Evolutionary conservation across 208 protist species (phyloP).

Genomic region (Trypanosoma caninum): DNA sequence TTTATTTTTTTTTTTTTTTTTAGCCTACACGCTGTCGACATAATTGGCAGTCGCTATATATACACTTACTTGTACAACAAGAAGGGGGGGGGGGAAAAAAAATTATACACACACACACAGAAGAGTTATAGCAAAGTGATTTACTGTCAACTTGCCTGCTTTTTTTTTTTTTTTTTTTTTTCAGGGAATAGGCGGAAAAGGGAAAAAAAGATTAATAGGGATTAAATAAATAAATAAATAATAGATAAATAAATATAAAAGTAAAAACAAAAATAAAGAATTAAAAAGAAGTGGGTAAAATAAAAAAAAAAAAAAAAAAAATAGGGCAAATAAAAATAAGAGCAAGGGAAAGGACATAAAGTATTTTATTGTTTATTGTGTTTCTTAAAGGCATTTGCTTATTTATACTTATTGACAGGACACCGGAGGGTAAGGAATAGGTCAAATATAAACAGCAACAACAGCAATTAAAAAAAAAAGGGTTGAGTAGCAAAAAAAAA

Average conservation of each 20-base stretch:
- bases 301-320: slow-evolving; percentile 8
- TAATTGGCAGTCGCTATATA: too few relatives aligned
- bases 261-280: slow-evolving; percentile 5
- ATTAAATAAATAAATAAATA: too few relatives aligned
- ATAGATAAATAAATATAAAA: slow-evolving; percentile 8
- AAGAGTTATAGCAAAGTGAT: too few relatives aligned
- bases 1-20: not conserved
- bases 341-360: not conserved
- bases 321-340: not conserved
- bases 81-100: too few relatives aligned
- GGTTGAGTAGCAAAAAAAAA: not conserved
- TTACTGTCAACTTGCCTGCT: too few relatives aligned
- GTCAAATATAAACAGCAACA: not conserved
- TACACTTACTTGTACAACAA: too few relatives aligned
- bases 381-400: too few relatives aligned
- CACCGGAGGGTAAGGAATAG: too few relatives aligned
- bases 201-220: not conserved
- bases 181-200: not conserved
- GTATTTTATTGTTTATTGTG: too few relatives aligned
- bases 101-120: too few relatives aligned
- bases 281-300: not conserved
- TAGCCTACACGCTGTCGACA: too few relatives aligned
- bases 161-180: slow-evolving; percentile 1
- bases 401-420: too few relatives aligned
- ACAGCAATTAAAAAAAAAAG: not conserved